Conservation (phyloP, 495 filamentous ascomycete species). For the Penicillium soppii region DNA sequence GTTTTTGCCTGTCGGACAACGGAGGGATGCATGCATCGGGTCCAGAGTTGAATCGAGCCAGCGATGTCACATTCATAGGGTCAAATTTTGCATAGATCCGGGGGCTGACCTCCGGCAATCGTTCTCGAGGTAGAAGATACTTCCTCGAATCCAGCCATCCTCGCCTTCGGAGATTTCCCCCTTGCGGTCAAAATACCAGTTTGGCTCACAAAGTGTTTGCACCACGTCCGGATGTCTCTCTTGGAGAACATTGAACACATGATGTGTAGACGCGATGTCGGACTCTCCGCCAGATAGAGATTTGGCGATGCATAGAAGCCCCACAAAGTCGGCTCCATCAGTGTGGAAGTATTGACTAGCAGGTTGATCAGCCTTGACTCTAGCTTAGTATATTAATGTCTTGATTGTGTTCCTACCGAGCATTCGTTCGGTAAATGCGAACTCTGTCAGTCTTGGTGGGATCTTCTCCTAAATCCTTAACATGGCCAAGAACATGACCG, state of each 20-base stretch:
- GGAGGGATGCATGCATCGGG: conserved; percentile 53
- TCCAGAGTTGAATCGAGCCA: conserved; percentile 60
- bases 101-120: conserved; percentile 29
- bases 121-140: conserved; percentile 69
- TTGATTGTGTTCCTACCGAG: conserved; percentile 51
- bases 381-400: background rate
- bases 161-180: conserved; percentile 70
- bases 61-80: conserved; percentile 66
- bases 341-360: conserved; percentile 73
- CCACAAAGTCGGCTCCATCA: conserved; percentile 75
- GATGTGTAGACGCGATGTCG: conserved; percentile 72
- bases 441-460: conserved; percentile 76
- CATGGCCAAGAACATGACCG: conserved; percentile 88
- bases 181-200: conserved; percentile 91
- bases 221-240: conserved; percentile 72
- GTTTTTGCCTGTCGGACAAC: conserved; percentile 57
- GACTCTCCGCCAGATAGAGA: conserved; percentile 77
- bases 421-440: conserved; percentile 86
- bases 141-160: conserved; percentile 67
- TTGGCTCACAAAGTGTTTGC: conserved; percentile 62
- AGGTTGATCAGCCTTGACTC: background rate
- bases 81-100: conserved; percentile 55
- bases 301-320: conserved; percentile 73
- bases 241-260: conserved; percentile 75
- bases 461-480: conserved; percentile 87